These are phyloP conservation scores for Nakazawaea siamensis DNA, from an alignment of 805 yeast species.

Conservation along the genomic window DNA sequence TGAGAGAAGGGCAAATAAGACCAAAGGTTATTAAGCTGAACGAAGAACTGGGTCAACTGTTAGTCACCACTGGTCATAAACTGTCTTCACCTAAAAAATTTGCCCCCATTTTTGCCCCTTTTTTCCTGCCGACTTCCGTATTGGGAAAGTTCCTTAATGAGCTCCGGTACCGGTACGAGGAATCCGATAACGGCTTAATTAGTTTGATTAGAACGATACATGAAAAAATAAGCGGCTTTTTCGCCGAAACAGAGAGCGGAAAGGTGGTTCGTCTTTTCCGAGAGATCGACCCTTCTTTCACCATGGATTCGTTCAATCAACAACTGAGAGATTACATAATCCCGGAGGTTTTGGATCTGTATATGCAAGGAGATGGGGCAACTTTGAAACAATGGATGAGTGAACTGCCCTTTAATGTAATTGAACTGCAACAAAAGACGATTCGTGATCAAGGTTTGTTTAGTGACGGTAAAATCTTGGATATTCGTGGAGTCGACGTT, in stretches of 20 bases:
- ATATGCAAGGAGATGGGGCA: conserved; percentile 81
- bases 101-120: no score
- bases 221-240: conserved; percentile 77
- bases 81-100: conserved; percentile 63
- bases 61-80: conserved; percentile 76
- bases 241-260: conserved; percentile 94
- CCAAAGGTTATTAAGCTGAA: conserved; percentile 66
- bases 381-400: conserved; percentile 86
- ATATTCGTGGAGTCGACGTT: conserved; percentile 91
- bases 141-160: conserved; percentile 58
- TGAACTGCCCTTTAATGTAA: conserved; percentile 94
- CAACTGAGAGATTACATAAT: conserved; percentile 87
- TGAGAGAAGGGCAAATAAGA: conserved; percentile 50
- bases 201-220: conserved; percentile 71
- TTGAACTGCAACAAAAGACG: conserved; percentile 89
- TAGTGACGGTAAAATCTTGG: conserved; percentile 86
- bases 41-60: conserved; percentile 74
- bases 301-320: conserved; percentile 65
- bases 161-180: conserved; percentile 75
- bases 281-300: conserved; percentile 85
- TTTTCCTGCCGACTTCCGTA: conserved; percentile 57
- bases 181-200: conserved; percentile 86
- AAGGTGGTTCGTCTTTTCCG: conserved; percentile 82
- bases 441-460: conserved; percentile 84
- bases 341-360: conserved; percentile 94